These are phyloP conservation scores for Lachnellula subtilissima DNA, from an alignment of 2,329 filamentous ascomycete genomes.

Conservation along the genomic window DNA sequence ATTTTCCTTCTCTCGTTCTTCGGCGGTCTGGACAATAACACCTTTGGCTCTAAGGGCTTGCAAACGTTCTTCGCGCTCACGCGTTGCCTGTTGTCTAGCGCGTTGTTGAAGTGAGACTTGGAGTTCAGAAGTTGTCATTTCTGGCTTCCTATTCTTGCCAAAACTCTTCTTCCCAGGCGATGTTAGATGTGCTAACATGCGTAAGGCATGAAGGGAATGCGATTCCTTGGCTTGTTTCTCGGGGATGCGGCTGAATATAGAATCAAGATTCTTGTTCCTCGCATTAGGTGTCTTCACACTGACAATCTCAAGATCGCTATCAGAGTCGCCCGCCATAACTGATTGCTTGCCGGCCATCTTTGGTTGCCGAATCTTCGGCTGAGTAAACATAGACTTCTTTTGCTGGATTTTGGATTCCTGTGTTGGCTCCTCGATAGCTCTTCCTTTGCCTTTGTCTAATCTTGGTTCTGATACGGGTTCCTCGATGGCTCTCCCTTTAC, in stretches of 20 bases:
- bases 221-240: slow-evolving; percentile 58
- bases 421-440: slow-evolving; percentile 38
- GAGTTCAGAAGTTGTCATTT: slow-evolving; percentile 66
- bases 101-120: slow-evolving; percentile 63
- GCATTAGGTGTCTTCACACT: slow-evolving; percentile 23
- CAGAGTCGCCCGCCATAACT: slow-evolving; percentile 38
- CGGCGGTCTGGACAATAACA: slow-evolving; percentile 73
- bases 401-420: slow-evolving; percentile 3
- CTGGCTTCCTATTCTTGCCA: slow-evolving; percentile 41
- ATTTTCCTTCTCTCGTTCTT: slow-evolving; percentile 79
- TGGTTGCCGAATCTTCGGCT: slow-evolving; percentile 37
- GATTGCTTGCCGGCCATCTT: slow-evolving; percentile 33
- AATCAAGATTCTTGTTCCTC: slow-evolving; percentile 47
- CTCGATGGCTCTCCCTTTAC: slow-evolving; percentile 52
- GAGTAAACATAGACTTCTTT: slow-evolving; percentile 21
- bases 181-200: slow-evolving; percentile 66
- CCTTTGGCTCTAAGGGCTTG: slow-evolving; percentile 75
- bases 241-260: slow-evolving; percentile 68
- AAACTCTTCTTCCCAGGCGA: slow-evolving; percentile 52
- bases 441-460: slow-evolving; percentile 43
- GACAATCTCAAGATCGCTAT: slow-evolving; percentile 41
- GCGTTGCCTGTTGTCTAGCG: slow-evolving; percentile 73
- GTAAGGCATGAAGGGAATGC: slow-evolving; percentile 61
- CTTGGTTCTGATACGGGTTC: too few species aligned
- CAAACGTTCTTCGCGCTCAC: slow-evolving; percentile 72